phyloP scores from a whole-genome alignment of 192 early-diverging fungal genomes.

The Coemansia asiatica region DNA sequence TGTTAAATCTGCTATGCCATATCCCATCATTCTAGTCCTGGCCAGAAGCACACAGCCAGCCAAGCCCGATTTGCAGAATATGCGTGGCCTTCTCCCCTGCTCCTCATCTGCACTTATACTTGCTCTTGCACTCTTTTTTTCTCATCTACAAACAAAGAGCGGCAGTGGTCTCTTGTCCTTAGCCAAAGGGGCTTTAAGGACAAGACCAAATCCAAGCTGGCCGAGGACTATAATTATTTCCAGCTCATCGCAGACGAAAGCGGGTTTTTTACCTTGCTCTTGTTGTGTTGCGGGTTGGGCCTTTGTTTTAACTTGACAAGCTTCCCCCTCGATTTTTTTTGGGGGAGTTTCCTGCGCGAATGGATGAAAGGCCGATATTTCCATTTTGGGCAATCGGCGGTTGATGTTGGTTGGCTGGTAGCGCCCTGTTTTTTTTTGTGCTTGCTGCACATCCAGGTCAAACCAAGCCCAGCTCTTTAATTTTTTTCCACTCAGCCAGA shows the following conservation, averaged over 20 bases:
- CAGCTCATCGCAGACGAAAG: too few species aligned
- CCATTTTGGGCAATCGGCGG: conserved; percentile 4
- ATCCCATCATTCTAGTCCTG: neutral
- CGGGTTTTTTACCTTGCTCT: neutral
- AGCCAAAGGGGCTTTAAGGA: neutral
- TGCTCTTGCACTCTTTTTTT: neutral
- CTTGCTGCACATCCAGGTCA: neutral
- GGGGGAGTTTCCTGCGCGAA: conserved; percentile 2
- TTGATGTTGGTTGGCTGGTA: conserved; percentile 8
- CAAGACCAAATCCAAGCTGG: too few species aligned
- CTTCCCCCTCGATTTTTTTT: neutral
- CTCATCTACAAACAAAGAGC: neutral
- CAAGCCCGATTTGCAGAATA: neutral
- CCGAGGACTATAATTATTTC: too few species aligned
- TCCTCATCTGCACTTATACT: neutral
- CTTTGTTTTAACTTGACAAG: conserved; percentile 3
- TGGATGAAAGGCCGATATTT: conserved; percentile 9
- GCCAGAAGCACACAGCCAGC: neutral
- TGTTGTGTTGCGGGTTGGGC: conserved; percentile 6
- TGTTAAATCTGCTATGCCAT: too few species aligned
- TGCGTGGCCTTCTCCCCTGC: neutral
- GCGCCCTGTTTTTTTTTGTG: conserved; percentile 1
- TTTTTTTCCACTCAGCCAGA: neutral
- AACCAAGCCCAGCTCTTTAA: neutral
- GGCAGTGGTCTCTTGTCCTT: neutral